Percentiles rank a stretch among this genome's conserved stretches.
phyloP scores from a whole-genome alignment of 768 basidiomycete genomes.

The Omphalotus guepiniiformis region DNA sequence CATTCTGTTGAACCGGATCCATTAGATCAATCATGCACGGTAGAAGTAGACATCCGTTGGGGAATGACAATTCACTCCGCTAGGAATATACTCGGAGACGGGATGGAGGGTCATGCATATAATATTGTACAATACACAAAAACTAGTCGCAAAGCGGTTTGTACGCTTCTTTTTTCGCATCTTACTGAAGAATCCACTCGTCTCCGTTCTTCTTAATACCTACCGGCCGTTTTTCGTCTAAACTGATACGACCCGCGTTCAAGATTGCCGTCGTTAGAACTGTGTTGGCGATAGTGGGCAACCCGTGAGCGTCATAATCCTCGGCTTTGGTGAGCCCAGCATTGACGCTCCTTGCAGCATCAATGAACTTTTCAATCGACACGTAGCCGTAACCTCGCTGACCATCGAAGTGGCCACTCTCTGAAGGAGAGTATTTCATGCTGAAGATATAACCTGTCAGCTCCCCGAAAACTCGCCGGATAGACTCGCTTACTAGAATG shows the following conservation, averaged over 20 bases:
- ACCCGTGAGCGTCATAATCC: conserved; percentile 74
- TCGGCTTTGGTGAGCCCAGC: conserved; percentile 58
- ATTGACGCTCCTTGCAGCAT: conserved; percentile 77
- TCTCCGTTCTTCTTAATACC: conserved; percentile 64
- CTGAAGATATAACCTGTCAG: conserved; percentile 31
- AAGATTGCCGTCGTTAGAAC: conserved; percentile 85
- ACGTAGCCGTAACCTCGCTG: conserved; percentile 91
- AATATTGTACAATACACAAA: no score
- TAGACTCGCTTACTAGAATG: conserved; percentile 69
- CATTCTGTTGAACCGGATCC: no score
- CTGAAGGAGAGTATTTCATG: conserved; percentile 94
- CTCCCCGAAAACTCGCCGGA: conserved; percentile 7
- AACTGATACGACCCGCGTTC: conserved; percentile 83
- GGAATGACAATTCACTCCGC: no score
- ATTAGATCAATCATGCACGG: no score
- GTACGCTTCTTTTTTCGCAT: no score
- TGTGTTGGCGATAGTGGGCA: conserved; percentile 89
- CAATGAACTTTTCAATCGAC: conserved; percentile 90
- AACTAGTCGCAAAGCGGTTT: no score
- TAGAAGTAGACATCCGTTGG: no score
- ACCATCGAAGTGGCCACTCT: conserved; percentile 90
- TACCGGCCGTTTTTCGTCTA: conserved; percentile 87
- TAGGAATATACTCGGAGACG: no score
- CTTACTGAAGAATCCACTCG: conserved; percentile 53
- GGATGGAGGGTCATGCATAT: no score